These are phyloP conservation scores for Lentinula lateritia DNA, from an alignment of 768 basidiomycete genomes.

Conservation along the genomic window DNA sequence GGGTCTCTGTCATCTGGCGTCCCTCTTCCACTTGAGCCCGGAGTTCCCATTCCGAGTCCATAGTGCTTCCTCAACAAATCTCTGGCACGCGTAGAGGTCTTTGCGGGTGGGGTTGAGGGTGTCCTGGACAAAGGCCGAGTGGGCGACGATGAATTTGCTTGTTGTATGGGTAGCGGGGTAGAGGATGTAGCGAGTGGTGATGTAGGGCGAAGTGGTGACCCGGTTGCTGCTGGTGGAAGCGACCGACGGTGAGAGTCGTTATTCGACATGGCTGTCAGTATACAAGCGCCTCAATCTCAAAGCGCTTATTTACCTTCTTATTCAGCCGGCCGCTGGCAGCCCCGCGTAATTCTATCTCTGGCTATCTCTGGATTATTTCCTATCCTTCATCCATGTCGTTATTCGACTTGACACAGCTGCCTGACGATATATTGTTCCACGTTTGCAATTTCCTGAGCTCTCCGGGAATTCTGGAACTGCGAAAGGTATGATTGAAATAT, in stretches of 20 bases:
- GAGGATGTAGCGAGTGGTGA: not conserved
- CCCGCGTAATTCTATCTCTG: too few species aligned
- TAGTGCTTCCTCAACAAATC: constrained; percentile 84
- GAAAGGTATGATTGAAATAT: not conserved
- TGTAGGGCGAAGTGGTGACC: not conserved
- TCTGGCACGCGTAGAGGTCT: constrained; percentile 43
- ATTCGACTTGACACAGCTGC: not conserved
- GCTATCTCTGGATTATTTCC: not conserved
- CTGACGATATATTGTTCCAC: not conserved
- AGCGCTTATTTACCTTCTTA: too few species aligned
- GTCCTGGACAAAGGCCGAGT: not conserved
- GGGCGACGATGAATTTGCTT: not conserved
- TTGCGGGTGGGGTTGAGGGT: constrained; percentile 11
- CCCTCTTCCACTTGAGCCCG: constrained; percentile 33
- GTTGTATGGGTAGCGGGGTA: not conserved
- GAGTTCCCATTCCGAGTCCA: constrained; percentile 73
- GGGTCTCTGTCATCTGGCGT: constrained; percentile 60
- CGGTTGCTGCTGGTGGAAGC: not conserved
- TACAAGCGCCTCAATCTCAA: too few species aligned
- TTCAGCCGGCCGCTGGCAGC: too few species aligned
- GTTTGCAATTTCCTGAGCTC: not conserved
- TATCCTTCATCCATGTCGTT: not conserved
- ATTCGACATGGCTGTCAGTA: not conserved
- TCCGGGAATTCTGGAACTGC: not conserved
- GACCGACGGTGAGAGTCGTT: not conserved